These are phyloP conservation scores for Miamiensis avidus DNA, from an alignment of 169 alveolate species.

Conservation along the genomic window DNA sequence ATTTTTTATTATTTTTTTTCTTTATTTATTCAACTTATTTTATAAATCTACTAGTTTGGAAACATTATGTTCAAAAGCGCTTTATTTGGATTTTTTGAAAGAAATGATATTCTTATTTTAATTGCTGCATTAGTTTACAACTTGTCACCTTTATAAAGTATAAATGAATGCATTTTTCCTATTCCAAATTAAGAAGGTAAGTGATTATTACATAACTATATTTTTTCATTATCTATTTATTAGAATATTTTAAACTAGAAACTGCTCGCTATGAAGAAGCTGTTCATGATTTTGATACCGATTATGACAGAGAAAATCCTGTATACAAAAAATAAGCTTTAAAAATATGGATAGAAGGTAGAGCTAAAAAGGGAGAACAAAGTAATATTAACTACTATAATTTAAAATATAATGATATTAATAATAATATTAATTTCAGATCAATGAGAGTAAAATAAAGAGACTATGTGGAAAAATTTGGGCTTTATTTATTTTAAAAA, in stretches of 20 bases:
- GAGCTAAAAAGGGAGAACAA: too few relatives aligned
- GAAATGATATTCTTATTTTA: conserved; percentile 8
- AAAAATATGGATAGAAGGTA: too few relatives aligned
- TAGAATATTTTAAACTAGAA: background rate
- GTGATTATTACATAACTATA: background rate
- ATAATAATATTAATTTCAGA: too few relatives aligned
- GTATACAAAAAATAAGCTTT: too few relatives aligned
- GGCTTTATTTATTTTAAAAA: too few relatives aligned
- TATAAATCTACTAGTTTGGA: conserved; percentile 12
- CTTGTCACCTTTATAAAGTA: conserved; percentile 21
- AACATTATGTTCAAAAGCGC: conserved; percentile 20
- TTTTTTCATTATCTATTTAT: background rate
- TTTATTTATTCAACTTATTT: too few relatives aligned
- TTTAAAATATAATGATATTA: too few relatives aligned
- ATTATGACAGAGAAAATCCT: conserved; percentile 52
- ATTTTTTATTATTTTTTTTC: background rate
- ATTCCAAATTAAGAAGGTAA: conserved; percentile 13
- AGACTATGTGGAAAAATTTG: too few relatives aligned
- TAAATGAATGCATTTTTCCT: conserved; percentile 25
- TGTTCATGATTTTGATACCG: conserved; percentile 16
- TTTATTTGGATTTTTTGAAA: conserved; percentile 6
- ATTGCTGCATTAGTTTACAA: conserved; percentile 5
- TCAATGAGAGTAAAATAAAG: too few relatives aligned
- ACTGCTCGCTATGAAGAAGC: background rate
- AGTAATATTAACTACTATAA: too few relatives aligned